Percentiles rank a stretch among this genome's conserved stretches.
These are phyloP conservation scores for Eucalyptus erythrocorys DNA, from an alignment of 345 rosid genomes.

Conservation along the genomic window DNA sequence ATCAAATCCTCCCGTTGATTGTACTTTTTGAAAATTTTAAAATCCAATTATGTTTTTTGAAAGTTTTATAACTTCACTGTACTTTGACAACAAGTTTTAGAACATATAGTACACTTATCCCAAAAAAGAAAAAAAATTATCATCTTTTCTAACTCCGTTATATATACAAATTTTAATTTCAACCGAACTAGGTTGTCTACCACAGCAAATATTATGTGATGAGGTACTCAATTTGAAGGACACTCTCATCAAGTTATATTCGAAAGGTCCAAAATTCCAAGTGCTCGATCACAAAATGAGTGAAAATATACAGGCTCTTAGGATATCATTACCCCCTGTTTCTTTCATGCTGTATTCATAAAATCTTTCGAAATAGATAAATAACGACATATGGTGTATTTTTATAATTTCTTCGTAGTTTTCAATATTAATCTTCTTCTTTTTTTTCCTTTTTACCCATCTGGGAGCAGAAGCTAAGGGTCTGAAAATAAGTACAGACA, in stretches of 20 bases:
- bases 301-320: not conserved
- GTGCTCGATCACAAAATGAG: not conserved
- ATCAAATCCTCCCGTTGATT: fast-evolving
- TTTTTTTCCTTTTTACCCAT: not conserved
- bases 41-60: no score
- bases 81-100: fast-evolving
- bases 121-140: not conserved
- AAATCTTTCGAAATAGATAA: fast-evolving
- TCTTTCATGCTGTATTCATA: not conserved
- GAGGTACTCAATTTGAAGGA: not conserved
- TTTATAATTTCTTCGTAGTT: not conserved
- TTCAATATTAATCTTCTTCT: not conserved
- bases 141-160: not conserved
- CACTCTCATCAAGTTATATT: not conserved
- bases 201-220: not conserved
- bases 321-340: not conserved
- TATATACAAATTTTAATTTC: not conserved
- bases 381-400: not conserved
- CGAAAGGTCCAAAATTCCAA: not conserved
- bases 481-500: not conserved
- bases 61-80: no score
- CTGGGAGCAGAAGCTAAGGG: not conserved
- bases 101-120: no score
- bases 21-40: no score
- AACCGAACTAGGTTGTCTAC: not conserved